Base-by-base conservation (phyloP, 805 yeast species). In the Naumovozyma castellii region DNA sequence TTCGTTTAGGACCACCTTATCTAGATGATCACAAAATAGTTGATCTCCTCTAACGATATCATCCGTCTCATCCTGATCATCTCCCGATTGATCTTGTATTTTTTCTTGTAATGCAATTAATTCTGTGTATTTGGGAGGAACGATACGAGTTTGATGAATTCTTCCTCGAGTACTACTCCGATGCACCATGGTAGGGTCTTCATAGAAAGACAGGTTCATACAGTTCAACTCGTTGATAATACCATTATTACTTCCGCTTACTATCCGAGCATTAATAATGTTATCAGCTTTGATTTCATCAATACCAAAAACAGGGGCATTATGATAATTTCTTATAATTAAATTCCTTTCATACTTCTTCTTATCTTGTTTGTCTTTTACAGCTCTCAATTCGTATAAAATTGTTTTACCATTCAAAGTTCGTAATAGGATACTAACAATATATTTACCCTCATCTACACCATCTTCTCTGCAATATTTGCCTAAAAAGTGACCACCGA, bases 321-420 rank as follows among this genome's bases (percentile, higher is more conserved):
- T 37, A 29, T 48, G 49, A 33, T 44, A 46, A 42, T 53, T 54
- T 32, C 40, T 46, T 4, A 46, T 20, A 1, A 50, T 40, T 17
- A 56, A 18, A 39, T 56, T 56, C 5, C 61, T 41, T 33, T 44
- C 36, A 32, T 35, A 35, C 15, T 17, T 36, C 29, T 43, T 47
- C 29, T 44, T 41, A 13, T 17, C 5, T 8, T 6, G 8, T 30
- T 40, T 38, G 2, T 18, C 17, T 5, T 35, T 35, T 5, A 28
- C 35, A 3, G 37, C 34, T 33, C 50, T 30, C 14, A 54, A 42
- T 36, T 56, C 61, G 32, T 50, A 48, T 12, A 53, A 42, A 15
- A 51, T 48, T 4, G 48, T 44, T 41, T 51, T 51, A 5, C 61
- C 61, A 15, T 45, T 46, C 27, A 39, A 42, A 1, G 58, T 43